A percentile compares a stretch with the other conserved stretches of the same genome.
These are phyloP conservation scores for Gentiana macrophylla DNA, from an alignment of 257 asterid species.

Conservation along the genomic window DNA sequence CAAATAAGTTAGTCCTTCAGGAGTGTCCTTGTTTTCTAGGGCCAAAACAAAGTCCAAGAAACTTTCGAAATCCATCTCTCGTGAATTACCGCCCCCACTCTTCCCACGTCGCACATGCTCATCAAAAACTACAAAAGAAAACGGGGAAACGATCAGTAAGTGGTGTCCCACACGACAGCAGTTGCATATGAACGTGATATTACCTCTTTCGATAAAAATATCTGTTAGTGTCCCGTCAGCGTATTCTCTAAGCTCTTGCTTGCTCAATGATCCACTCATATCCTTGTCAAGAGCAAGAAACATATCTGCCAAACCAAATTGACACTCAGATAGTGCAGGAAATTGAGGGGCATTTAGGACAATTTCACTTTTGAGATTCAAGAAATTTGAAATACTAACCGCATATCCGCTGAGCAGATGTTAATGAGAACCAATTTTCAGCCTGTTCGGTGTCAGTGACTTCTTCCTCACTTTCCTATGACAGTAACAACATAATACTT, in stretches of 20 bases:
- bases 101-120: slow-evolving; percentile 97
- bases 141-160: slow-evolving; percentile 1
- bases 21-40: slow-evolving; percentile 90
- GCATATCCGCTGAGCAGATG: slow-evolving; percentile 97
- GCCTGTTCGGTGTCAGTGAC: slow-evolving; percentile 98
- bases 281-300: slow-evolving; percentile 99
- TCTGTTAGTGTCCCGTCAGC: slow-evolving; percentile 97
- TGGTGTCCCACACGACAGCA: not conserved
- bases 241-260: slow-evolving; percentile 93
- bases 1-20: slow-evolving; percentile 89
- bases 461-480: slow-evolving; percentile 97
- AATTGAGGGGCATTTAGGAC: slow-evolving; percentile 3
- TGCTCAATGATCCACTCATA: slow-evolving; percentile 86
- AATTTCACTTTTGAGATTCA: not conserved
- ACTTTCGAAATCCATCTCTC: slow-evolving; percentile 97
- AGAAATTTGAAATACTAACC: slow-evolving; percentile 41
- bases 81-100: slow-evolving; percentile 74
- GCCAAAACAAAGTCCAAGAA: slow-evolving; percentile 94
- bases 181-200: not conserved
- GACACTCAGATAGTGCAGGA: not conserved
- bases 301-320: slow-evolving; percentile 53
- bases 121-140: slow-evolving; percentile 53
- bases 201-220: slow-evolving; percentile 98
- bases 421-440: slow-evolving; percentile 95
- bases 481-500: slow-evolving; percentile 10